Evolutionary conservation across 371 early-diverging fungal genomes (phyloP).

Genomic region (Mycotypha africana): DNA sequence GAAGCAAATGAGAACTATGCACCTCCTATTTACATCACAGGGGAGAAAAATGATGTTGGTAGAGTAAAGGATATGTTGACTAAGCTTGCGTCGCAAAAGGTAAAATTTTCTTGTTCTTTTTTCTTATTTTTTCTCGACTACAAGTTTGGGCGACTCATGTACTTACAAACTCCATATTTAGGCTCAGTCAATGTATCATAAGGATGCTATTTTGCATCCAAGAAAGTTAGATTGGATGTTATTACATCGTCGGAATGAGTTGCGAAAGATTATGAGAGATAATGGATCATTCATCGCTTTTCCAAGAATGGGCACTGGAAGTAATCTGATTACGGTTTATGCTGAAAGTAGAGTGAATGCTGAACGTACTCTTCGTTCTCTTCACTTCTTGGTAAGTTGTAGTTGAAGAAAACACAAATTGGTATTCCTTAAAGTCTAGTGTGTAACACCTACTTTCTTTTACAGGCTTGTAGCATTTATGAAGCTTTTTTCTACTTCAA

Average conservation of each 20-base stretch:
- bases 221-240: slow-evolving; percentile 81
- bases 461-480: slow-evolving; percentile 51
- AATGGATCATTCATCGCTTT: slow-evolving; percentile 44
- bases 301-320: slow-evolving; percentile 46
- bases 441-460: not conserved
- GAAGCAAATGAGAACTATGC: slow-evolving; percentile 12
- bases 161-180: slow-evolving; percentile 3
- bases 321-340: slow-evolving; percentile 49
- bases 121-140: too few species aligned
- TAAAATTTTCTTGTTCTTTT: slow-evolving; percentile 1
- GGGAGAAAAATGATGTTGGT: slow-evolving; percentile 16
- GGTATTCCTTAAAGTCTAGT: not conserved
- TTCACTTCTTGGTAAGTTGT: slow-evolving; percentile 37
- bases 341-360: slow-evolving; percentile 71
- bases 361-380: slow-evolving; percentile 66
- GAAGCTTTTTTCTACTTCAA: slow-evolving; percentile 54
- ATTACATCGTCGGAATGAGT: slow-evolving; percentile 52
- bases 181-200: slow-evolving; percentile 52
- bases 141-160: too few species aligned
- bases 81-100: slow-evolving; percentile 32
- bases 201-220: slow-evolving; percentile 38
- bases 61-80: slow-evolving; percentile 29
- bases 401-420: not conserved
- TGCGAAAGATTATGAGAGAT: slow-evolving; percentile 71
- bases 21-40: slow-evolving; percentile 31